A percentile compares a stretch with the other conserved stretches of the same genome.
Conservation (phyloP, 176 grass and related monocot species). For the Triticum timopheevii region DNA sequence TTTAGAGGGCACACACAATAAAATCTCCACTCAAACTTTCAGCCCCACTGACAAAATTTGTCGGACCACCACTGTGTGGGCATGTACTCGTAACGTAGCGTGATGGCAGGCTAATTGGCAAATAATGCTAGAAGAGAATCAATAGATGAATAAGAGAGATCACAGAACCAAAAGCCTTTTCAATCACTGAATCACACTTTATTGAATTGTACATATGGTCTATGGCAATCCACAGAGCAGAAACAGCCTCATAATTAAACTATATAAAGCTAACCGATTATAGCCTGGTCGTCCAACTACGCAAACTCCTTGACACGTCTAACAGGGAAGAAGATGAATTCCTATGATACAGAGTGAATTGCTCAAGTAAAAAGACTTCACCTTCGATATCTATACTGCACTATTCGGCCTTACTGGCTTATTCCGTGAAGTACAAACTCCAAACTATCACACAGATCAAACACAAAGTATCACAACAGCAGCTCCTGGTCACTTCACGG, state of each 20-base stretch:
- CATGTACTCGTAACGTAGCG: slow-evolving; percentile 11
- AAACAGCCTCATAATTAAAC: background rate
- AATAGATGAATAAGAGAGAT: background rate
- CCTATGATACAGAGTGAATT: background rate
- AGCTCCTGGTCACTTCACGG: background rate
- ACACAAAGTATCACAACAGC: background rate
- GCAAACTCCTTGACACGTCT: background rate
- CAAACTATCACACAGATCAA: slow-evolving; percentile 22
- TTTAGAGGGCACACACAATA: background rate
- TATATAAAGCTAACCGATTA: background rate
- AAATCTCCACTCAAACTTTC: background rate
- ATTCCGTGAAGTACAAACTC: slow-evolving; percentile 1
- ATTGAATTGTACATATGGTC: background rate
- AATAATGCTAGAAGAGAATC: background rate
- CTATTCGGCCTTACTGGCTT: background rate
- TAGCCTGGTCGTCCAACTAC: background rate
- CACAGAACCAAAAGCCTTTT: no score
- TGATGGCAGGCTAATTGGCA: background rate
- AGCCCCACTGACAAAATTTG: background rate
- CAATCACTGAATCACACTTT: background rate
- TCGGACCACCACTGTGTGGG: background rate
- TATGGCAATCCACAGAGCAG: background rate
- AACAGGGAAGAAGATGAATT: background rate
- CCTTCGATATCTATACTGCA: slow-evolving; percentile 20
- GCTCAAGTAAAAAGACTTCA: slow-evolving; percentile 16